Base-by-base conservation (phyloP, 768 basidiomycete species). In the Jaapia argillacea region DNA sequence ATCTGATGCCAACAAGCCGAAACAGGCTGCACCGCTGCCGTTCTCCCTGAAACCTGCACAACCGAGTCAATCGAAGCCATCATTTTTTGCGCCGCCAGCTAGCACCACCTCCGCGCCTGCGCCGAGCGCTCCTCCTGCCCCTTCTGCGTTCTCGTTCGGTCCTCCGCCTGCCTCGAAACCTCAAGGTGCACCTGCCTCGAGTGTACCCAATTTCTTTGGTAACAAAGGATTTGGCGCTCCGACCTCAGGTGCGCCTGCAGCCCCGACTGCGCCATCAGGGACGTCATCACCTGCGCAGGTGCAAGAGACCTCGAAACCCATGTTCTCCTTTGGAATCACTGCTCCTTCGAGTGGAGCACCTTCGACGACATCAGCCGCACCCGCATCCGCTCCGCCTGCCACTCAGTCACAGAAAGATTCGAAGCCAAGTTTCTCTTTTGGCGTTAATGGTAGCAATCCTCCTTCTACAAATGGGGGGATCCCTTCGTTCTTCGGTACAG, bases 111-210 rank as follows among this genome's bases (percentile, higher is more conserved):
- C n/a, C n/a, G n/a, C n/a, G n/a, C 14, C 41, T 23, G 14, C 44
- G 6, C 12, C 40, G 10, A 16, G 16, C 2, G 24, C 16, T 6
- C 2, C 2, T 16, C 6, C 10, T 42, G 40, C 43, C n/a, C 44
- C 44, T n/a, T 12, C 44, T 42, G 33, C 28, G 13, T 22, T 21
- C 5, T 41, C 42, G 40, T 42, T 47, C 37, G 39, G 13, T 48
- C 48, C 37, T 7, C 6, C 42, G n/a, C n/a, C 43, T n/a, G 36
- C 42, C 16, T 22, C 50, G 18, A 33, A 45, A 3, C 7, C 54
- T 20, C 18, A 45, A 4, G 28, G 45, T 33, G 10, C 28, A 33
- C 16, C 28, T 10, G 28, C 10, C 28, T 33, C 28, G 10, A 33
- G 28, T 16, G 16, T 33, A 10, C 20, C 53, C 3, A 40, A 23